Evolutionary conservation across 495 filamentous ascomycete species (phyloP).

Genomic region (Platismatia glauca): DNA sequence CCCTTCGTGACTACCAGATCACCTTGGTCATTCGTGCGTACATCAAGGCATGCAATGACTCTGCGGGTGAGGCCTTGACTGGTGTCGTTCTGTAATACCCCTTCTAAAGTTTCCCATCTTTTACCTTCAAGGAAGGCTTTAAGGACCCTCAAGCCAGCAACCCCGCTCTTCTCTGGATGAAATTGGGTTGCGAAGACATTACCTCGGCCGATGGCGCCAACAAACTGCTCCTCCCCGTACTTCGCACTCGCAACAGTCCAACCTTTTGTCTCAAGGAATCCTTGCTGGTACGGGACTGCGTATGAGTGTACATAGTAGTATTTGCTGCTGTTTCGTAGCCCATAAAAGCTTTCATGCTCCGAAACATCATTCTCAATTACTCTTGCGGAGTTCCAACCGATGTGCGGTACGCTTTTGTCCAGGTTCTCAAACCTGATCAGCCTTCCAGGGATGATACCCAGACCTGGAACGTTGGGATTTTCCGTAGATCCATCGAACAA

Average conservation of each 20-base stretch:
- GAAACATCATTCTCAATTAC: constrained; percentile 39
- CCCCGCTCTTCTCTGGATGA: constrained; percentile 94
- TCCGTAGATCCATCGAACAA: constrained; percentile 81
- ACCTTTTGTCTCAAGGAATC: constrained; percentile 62
- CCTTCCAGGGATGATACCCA: constrained; percentile 61
- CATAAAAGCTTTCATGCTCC: constrained; percentile 55
- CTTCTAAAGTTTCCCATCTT: constrained; percentile 33
- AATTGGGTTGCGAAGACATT: constrained; percentile 92
- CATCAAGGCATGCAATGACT: constrained; percentile 92
- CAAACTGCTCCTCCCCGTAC: constrained; percentile 84
- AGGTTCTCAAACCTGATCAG: constrained; percentile 68
- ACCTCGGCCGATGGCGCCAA: constrained; percentile 76
- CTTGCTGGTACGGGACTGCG: constrained; percentile 65
- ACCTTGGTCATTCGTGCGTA: constrained; percentile 89
- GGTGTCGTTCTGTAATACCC: constrained; percentile 16
- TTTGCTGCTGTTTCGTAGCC: constrained; percentile 68
- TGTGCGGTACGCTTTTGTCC: constrained; percentile 88
- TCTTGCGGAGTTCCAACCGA: constrained; percentile 91
- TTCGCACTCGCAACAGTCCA: constrained; percentile 83
- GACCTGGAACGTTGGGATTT: constrained; percentile 55
- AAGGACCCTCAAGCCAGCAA: constrained; percentile 73
- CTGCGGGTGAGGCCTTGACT: constrained; percentile 70
- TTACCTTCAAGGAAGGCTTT: constrained; percentile 74
- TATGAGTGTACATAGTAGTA: constrained; percentile 99
- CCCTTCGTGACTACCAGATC: constrained; percentile 97